These are phyloP conservation scores for Balansia obtecta DNA, from an alignment of 2,329 filamentous ascomycete species.

Conservation along the genomic window DNA sequence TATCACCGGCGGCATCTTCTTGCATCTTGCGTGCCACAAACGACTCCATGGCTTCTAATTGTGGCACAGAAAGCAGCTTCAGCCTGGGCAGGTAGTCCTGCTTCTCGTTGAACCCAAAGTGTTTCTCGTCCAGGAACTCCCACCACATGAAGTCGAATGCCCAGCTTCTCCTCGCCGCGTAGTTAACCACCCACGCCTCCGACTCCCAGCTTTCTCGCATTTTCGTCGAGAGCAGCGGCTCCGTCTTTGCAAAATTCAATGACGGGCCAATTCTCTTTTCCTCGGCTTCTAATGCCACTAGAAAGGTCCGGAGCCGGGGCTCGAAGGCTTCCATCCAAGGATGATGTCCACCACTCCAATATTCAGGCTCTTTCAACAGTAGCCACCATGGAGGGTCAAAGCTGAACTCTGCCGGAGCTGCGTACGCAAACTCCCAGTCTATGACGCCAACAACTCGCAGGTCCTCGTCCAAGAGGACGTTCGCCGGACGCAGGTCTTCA, in stretches of 20 bases:
- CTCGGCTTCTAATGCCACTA: conserved; percentile 19
- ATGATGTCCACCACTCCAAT: conserved; percentile 17
- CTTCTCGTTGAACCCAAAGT: conserved; percentile 13
- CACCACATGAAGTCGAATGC: conserved; percentile 25
- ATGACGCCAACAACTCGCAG: conserved; percentile 21
- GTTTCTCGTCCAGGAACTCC: conserved; percentile 20
- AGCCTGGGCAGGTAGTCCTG: no score
- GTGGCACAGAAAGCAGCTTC: no score
- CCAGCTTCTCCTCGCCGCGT: conserved; percentile 23
- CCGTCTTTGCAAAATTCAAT: neutral
- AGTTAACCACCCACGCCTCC: conserved; percentile 19
- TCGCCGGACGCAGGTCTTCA: conserved; percentile 17
- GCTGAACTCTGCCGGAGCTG: neutral
- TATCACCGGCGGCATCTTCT: no score
- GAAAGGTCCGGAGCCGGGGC: conserved; percentile 19
- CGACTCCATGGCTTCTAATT: no score
- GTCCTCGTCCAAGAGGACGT: conserved; percentile 19
- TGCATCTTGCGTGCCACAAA: no score
- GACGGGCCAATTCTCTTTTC: conserved; percentile 12
- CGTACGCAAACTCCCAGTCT: conserved; percentile 29
- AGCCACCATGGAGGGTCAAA: conserved; percentile 26
- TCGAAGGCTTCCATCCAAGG: conserved; percentile 21
- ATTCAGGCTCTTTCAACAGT: conserved; percentile 18
- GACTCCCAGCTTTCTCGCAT: conserved; percentile 25
- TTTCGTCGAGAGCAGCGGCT: conserved; percentile 12